These are phyloP conservation scores for Heliocybe sulcata DNA, from an alignment of 1,284 basidiomycete species.

Conservation along the genomic window DNA sequence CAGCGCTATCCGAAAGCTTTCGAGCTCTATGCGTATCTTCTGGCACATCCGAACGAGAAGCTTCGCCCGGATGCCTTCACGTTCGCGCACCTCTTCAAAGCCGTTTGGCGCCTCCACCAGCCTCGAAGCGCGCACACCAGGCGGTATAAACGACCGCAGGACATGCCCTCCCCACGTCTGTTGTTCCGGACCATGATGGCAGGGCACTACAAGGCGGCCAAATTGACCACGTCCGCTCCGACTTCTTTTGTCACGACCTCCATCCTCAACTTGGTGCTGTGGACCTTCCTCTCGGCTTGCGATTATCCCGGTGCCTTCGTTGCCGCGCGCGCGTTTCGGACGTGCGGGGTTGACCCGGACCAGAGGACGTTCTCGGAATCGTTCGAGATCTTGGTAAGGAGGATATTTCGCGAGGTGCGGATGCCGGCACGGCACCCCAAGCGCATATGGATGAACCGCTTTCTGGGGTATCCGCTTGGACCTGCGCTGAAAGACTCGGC, in stretches of 20 bases:
- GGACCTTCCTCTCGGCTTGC: constrained; percentile 29
- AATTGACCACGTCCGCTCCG: background rate
- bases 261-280: constrained; percentile 32
- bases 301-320: constrained; percentile 43
- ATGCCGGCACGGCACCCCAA: background rate
- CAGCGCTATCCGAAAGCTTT: background rate
- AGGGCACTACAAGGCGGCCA: background rate
- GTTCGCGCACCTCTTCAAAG: background rate
- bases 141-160: background rate
- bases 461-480: constrained; percentile 16
- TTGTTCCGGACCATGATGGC: background rate
- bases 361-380: constrained; percentile 34
- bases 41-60: background rate
- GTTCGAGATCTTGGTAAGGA: constrained; percentile 15
- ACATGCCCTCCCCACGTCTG: background rate
- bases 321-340: constrained; percentile 25
- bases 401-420: constrained; percentile 13
- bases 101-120: constrained; percentile 1
- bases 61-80: background rate
- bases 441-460: constrained; percentile 19
- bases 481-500: background rate
- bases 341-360: constrained; percentile 23
- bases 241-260: constrained; percentile 23
- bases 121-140: constrained; percentile 6
- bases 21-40: background rate